Evolutionary conservation across 495 filamentous ascomycete genomes (phyloP).

Genomic region (Hyaloscypha hepaticicola): DNA sequence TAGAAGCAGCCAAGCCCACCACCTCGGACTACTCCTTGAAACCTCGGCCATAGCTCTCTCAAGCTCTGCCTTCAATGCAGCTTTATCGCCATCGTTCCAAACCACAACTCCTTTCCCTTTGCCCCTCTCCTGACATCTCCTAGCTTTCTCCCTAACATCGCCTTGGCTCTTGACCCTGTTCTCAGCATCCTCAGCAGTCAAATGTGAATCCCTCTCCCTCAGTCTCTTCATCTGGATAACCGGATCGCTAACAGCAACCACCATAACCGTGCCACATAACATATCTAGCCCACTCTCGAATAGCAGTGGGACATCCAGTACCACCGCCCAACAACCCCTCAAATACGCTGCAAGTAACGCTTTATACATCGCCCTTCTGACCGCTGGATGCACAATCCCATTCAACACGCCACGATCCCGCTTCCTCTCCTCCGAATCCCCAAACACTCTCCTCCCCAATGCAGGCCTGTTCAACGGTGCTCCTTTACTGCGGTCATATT

Average conservation of each 20-base stretch:
- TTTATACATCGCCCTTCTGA: constrained; percentile 73
- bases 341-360: constrained; percentile 64
- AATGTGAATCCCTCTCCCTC: constrained; percentile 65
- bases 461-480: constrained; percentile 80
- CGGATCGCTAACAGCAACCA: constrained; percentile 76
- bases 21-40: constrained; percentile 60
- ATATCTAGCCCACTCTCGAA: constrained; percentile 82
- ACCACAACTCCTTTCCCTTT: constrained; percentile 68
- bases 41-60: constrained; percentile 60
- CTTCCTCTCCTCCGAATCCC: constrained; percentile 59
- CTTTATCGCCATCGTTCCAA: constrained; percentile 77
- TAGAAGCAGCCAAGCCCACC: constrained; percentile 79
- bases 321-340: constrained; percentile 75
- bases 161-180: constrained; percentile 81
- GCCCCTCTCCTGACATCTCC: constrained; percentile 63
- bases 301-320: constrained; percentile 90
- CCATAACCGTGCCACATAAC: constrained; percentile 77
- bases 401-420: constrained; percentile 75
- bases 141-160: constrained; percentile 78
- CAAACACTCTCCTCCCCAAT: constrained; percentile 83
- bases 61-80: constrained; percentile 65
- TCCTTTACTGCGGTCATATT: constrained; percentile 49
- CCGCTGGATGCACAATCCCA: constrained; percentile 87
- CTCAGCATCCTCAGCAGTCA: constrained; percentile 76
- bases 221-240: constrained; percentile 77